These are phyloP conservation scores for Endothia cerciana DNA, from an alignment of 2,329 filamentous ascomycete species.

Conservation along the genomic window DNA sequence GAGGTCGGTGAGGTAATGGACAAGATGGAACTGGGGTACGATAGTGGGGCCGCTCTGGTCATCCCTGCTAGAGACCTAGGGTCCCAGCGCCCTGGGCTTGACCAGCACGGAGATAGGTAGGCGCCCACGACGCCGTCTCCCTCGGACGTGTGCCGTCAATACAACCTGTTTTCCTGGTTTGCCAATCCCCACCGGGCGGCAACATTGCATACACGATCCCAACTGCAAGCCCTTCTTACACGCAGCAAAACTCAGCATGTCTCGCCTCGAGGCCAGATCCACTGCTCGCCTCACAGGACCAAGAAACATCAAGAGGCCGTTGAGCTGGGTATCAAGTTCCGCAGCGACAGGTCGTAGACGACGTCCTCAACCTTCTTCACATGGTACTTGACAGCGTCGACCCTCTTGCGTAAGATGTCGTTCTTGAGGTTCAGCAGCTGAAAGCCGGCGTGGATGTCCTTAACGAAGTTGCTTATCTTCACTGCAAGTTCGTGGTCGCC, in stretches of 20 bases:
- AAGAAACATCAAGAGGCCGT: slow-evolving; percentile 10
- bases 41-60: slow-evolving; percentile 13
- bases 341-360: slow-evolving; percentile 89
- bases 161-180: not conserved
- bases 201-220: not conserved
- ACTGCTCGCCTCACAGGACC: not conserved
- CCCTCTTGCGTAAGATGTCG: slow-evolving; percentile 82
- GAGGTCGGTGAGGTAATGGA: slow-evolving; percentile 24
- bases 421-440: slow-evolving; percentile 98
- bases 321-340: slow-evolving; percentile 70
- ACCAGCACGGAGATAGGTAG: too few relatives aligned
- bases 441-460: slow-evolving; percentile 93
- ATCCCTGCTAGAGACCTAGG: slow-evolving; percentile 2
- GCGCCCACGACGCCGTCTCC: too few relatives aligned
- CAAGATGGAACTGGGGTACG: not conserved
- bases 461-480: slow-evolving; percentile 88
- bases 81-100: too few relatives aligned
- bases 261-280: not conserved
- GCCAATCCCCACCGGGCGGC: not conserved
- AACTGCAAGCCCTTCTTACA: not conserved
- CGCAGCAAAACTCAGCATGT: not conserved
- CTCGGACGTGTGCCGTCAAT: not conserved
- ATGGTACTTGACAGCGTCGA: slow-evolving; percentile 94
- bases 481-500: slow-evolving; percentile 86
- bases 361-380: slow-evolving; percentile 99